These are phyloP conservation scores for Hanseniaspora osmophila DNA, from an alignment of 805 yeast genomes.

Conservation along the genomic window DNA sequence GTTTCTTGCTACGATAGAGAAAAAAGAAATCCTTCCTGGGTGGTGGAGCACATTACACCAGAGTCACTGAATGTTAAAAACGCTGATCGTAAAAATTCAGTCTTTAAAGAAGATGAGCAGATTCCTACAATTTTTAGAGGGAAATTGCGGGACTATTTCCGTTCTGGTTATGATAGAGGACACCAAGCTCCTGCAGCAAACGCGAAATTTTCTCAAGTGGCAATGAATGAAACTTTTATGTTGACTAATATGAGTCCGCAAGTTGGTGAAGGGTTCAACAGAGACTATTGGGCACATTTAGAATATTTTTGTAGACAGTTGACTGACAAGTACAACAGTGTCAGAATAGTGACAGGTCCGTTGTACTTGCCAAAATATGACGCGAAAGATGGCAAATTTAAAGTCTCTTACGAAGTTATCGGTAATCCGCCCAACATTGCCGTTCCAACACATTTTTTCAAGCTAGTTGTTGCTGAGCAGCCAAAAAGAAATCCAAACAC, in stretches of 20 bases:
- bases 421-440: conserved; percentile 95
- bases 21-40: conserved; percentile 75
- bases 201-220: conserved; percentile 77
- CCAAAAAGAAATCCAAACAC: conserved; percentile 24
- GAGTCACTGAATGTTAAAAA: conserved; percentile 42
- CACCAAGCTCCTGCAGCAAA: conserved; percentile 98
- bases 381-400: conserved; percentile 65
- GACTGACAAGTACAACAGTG: conserved; percentile 55
- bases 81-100: conserved; percentile 67
- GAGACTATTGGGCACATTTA: conserved; percentile 96
- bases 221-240: conserved; percentile 90
- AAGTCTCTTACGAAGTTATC: conserved; percentile 79
- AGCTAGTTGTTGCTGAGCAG: conserved; percentile 73
- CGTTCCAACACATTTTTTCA: conserved; percentile 95
- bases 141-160: conserved; percentile 68
- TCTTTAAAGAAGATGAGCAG: conserved; percentile 74
- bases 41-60: conserved; percentile 74
- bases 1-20: conserved; percentile 77
- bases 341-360: conserved; percentile 88
- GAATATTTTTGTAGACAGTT: conserved; percentile 78
- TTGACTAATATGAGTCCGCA: conserved; percentile 91
- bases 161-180: conserved; percentile 93
- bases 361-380: conserved; percentile 68
- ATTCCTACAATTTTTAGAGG: conserved; percentile 71
- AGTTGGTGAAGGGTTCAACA: conserved; percentile 92